Conservation (phyloP, 768 basidiomycete species). For the Crassisporium funariophilum region DNA sequence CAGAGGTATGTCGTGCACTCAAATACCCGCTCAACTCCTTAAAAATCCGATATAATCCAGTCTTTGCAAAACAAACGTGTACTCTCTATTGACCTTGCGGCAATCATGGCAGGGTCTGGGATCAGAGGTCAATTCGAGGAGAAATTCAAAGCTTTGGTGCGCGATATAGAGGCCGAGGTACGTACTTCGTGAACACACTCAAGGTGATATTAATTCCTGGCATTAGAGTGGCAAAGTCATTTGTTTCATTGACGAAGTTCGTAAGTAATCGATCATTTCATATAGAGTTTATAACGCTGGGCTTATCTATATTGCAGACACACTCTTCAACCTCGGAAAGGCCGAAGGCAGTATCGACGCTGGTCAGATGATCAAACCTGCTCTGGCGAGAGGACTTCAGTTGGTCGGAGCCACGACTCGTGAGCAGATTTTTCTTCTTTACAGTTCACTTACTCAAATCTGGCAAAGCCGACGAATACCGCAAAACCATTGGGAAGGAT, state of each 20-base stretch:
- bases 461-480: conserved; percentile 85
- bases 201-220: conserved; percentile 6
- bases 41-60: conserved; percentile 35
- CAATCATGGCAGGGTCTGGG: conserved; percentile 86
- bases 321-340: conserved; percentile 86
- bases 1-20: conserved; percentile 60
- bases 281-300: neutral
- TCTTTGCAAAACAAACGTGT: conserved; percentile 88
- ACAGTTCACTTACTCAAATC: neutral
- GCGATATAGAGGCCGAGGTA: conserved; percentile 86
- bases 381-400: conserved; percentile 83
- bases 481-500: conserved; percentile 90
- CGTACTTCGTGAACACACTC: conserved; percentile 9
- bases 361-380: conserved; percentile 92
- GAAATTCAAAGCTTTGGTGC: conserved; percentile 88
- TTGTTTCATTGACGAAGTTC: conserved; percentile 94
- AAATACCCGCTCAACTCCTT: neutral
- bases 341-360: conserved; percentile 91
- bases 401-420: conserved; percentile 91
- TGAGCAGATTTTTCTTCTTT: conserved; percentile 34
- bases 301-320: conserved; percentile 46
- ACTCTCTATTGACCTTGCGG: conserved; percentile 80
- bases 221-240: conserved; percentile 79
- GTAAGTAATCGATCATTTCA: conserved; percentile 47
- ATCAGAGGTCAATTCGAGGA: conserved; percentile 93